Percentiles rank a stretch among this genome's conserved stretches.
These are phyloP conservation scores for Fusarium sp. DNA, from an alignment of 2,329 filamentous ascomycete genomes.

Conservation along the genomic window DNA sequence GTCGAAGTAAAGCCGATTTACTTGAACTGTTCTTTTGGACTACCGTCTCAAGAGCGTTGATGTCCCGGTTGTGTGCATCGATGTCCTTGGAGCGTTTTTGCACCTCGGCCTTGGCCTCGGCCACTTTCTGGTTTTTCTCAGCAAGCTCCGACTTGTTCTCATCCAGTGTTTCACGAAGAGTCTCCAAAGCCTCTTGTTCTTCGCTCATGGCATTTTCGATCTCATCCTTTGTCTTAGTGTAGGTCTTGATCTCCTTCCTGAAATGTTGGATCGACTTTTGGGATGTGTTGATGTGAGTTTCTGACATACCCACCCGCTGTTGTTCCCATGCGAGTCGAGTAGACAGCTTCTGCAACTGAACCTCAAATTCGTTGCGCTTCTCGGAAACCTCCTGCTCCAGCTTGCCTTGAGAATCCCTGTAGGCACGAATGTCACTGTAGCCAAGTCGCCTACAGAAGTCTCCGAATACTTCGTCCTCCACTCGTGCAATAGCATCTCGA, in stretches of 20 bases:
- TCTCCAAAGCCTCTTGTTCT: constrained; percentile 80
- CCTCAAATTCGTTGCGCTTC: constrained; percentile 86
- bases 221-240: constrained; percentile 77
- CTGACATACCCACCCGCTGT: constrained; percentile 63
- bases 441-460: constrained; percentile 88
- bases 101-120: constrained; percentile 81
- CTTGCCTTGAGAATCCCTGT: constrained; percentile 92
- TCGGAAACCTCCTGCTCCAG: constrained; percentile 90
- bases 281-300: constrained; percentile 75
- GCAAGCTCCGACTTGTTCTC: constrained; percentile 74
- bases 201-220: constrained; percentile 79
- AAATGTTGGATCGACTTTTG: constrained; percentile 74
- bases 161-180: constrained; percentile 77
- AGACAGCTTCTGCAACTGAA: constrained; percentile 81
- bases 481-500: constrained; percentile 74
- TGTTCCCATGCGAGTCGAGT: constrained; percentile 69
- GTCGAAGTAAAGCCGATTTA: constrained; percentile 85
- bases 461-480: constrained; percentile 89
- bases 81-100: constrained; percentile 88
- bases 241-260: constrained; percentile 73
- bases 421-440: constrained; percentile 89
- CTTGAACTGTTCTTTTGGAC: constrained; percentile 86
- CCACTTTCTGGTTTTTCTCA: constrained; percentile 78
- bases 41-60: constrained; percentile 83
- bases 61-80: constrained; percentile 76